A percentile compares a stretch with the other conserved stretches of the same genome.
Evolutionary conservation across 2,329 filamentous ascomycete species (phyloP).

Genomic region (Coleophoma eucalyptorum): DNA sequence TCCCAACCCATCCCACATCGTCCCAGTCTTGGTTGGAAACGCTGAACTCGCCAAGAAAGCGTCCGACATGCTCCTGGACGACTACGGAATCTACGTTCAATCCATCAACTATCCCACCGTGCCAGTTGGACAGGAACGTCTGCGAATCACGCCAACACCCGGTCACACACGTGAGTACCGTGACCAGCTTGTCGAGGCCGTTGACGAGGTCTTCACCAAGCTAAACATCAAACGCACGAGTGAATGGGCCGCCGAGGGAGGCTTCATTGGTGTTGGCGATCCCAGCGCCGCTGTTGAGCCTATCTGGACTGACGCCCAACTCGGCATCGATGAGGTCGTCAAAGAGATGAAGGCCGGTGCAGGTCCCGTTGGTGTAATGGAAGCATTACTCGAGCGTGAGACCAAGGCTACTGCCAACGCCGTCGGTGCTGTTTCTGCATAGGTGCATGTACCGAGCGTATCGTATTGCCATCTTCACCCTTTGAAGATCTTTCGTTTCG

Average conservation of each 20-base stretch:
- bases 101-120: slow-evolving; percentile 99
- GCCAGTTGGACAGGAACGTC: slow-evolving; percentile 93
- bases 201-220: slow-evolving; percentile 85
- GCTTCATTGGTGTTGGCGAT: slow-evolving; percentile 91
- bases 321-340: slow-evolving; percentile 67
- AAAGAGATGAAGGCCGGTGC: slow-evolving; percentile 53
- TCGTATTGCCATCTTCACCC: too few relatives aligned
- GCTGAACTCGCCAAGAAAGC: slow-evolving; percentile 89
- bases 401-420: slow-evolving; percentile 27
- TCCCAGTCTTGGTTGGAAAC: slow-evolving; percentile 90
- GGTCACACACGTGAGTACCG: slow-evolving; percentile 84
- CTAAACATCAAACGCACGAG: slow-evolving; percentile 89
- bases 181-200: slow-evolving; percentile 76
- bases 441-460: background rate
- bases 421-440: slow-evolving; percentile 29
- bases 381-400: slow-evolving; percentile 57
- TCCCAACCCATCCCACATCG: slow-evolving; percentile 94
- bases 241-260: slow-evolving; percentile 86
- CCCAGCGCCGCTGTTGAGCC: slow-evolving; percentile 57
- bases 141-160: slow-evolving; percentile 93
- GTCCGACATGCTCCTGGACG: slow-evolving; percentile 84
- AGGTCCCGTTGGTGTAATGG: slow-evolving; percentile 42
- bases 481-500: too few relatives aligned
- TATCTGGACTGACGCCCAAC: slow-evolving; percentile 90
- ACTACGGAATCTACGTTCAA: slow-evolving; percentile 95